These are phyloP conservation scores for Whalleya microplaca DNA, from an alignment of 2,329 filamentous ascomycete genomes.

Conservation along the genomic window DNA sequence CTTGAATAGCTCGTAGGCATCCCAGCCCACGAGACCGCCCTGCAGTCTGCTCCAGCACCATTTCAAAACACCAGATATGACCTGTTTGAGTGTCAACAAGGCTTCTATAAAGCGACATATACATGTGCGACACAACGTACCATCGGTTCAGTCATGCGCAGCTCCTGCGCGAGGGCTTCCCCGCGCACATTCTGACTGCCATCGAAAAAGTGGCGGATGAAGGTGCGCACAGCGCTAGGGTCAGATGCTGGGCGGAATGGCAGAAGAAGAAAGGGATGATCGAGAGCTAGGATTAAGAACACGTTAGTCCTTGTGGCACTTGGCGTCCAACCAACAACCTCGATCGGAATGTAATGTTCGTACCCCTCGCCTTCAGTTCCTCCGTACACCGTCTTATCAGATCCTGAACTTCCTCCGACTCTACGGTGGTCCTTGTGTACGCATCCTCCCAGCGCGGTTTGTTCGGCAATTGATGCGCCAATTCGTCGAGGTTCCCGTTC, in stretches of 20 bases:
- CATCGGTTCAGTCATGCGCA: constrained; percentile 92
- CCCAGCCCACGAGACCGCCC: constrained; percentile 93
- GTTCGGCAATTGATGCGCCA: constrained; percentile 56
- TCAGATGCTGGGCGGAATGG: constrained; percentile 94
- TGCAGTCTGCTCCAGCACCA: constrained; percentile 97
- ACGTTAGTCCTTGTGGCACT: constrained; percentile 8
- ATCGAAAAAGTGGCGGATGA: constrained; percentile 91
- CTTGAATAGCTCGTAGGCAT: constrained; percentile 94
- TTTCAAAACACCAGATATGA: constrained; percentile 90
- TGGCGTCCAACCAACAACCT: neutral
- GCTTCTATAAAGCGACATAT: neutral
- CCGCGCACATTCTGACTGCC: constrained; percentile 66
- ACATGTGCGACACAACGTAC: constrained; percentile 53
- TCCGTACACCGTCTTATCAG: constrained; percentile 81
- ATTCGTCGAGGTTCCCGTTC: constrained; percentile 55
- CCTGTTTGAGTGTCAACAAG: constrained; percentile 53
- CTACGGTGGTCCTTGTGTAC: constrained; percentile 80
- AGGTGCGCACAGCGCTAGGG: constrained; percentile 87
- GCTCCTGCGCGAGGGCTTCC: constrained; percentile 76
- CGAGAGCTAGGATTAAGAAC: constrained; percentile 63
- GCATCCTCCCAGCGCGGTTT: constrained; percentile 88
- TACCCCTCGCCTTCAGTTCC: constrained; percentile 95
- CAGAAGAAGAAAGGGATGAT: constrained; percentile 89
- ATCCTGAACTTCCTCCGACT: constrained; percentile 89
- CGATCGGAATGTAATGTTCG: constrained; percentile 31